A percentile compares a stretch with the other conserved stretches of the same genome.
These are phyloP conservation scores for Psilocybe mexicana DNA, from an alignment of 1,284 basidiomycete genomes.

Conservation along the genomic window DNA sequence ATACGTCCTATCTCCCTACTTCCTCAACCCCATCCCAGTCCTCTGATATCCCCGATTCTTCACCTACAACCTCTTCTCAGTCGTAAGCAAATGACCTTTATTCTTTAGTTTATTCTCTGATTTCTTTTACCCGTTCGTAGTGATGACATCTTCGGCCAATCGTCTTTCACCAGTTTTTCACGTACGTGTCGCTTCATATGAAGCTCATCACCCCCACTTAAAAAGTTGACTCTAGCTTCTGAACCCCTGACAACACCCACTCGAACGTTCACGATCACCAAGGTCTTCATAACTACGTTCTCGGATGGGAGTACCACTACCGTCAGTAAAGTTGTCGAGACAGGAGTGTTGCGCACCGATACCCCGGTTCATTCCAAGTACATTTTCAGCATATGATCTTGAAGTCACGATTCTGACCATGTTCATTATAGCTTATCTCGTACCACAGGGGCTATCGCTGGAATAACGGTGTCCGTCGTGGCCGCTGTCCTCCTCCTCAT, in stretches of 20 bases:
- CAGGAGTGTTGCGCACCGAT: constrained; percentile 23
- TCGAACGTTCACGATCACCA: not conserved
- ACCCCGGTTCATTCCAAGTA: constrained; percentile 19
- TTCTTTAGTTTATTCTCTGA: not conserved
- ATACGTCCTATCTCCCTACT: not conserved
- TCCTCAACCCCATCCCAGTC: not conserved
- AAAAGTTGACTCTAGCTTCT: not conserved
- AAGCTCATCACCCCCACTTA: not conserved
- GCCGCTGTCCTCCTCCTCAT: constrained; percentile 23
- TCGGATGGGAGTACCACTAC: constrained; percentile 1
- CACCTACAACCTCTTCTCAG: not conserved
- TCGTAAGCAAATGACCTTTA: not conserved
- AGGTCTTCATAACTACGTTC: constrained; percentile 2
- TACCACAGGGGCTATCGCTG: constrained; percentile 38
- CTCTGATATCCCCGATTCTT: not conserved
- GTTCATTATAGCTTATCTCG: constrained; percentile 24
- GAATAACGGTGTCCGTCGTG: constrained; percentile 31
- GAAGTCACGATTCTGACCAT: no score
- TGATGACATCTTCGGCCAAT: not conserved
- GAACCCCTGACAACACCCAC: not conserved
- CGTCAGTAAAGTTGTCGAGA: constrained; percentile 2
- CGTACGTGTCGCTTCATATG: not conserved
- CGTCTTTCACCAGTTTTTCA: not conserved
- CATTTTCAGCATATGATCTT: not conserved
- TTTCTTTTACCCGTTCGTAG: not conserved